Conservation (phyloP, 2,329 filamentous ascomycete genomes). For the Penicillium griseofulvum region DNA sequence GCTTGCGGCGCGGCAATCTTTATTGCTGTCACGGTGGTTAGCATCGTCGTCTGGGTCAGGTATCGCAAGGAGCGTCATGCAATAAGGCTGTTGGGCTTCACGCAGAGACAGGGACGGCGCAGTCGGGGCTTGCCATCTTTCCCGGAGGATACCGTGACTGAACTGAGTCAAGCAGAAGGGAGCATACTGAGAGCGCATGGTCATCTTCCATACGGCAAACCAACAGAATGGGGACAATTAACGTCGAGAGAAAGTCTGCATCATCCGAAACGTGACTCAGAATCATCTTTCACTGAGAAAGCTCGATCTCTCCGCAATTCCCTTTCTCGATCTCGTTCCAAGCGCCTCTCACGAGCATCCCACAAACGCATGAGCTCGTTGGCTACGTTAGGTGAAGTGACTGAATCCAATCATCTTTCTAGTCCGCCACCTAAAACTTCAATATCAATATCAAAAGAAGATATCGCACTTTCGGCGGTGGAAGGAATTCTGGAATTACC, state of each 20-base stretch:
- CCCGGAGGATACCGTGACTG: constrained; percentile 31
- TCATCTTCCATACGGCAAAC: constrained; percentile 35
- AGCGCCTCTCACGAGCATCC: constrained; percentile 29
- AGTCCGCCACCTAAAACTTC: constrained; percentile 17
- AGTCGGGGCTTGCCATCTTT: constrained; percentile 22
- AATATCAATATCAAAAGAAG: constrained; percentile 29
- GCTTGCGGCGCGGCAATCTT: constrained; percentile 35
- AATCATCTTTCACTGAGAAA: constrained; percentile 27
- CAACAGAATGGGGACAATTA: constrained; percentile 36
- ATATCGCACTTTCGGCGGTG: constrained; percentile 34
- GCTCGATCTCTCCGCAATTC: constrained; percentile 34
- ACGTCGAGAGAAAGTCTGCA: constrained; percentile 33
- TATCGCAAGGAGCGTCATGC: constrained; percentile 35
- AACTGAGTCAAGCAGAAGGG: constrained; percentile 34
- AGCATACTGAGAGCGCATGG: constrained; percentile 32
- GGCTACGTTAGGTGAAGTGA: constrained; percentile 33
- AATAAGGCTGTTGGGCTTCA: constrained; percentile 24
- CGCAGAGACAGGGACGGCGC: constrained; percentile 22
- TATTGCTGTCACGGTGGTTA: constrained; percentile 32
- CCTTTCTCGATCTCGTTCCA: constrained; percentile 36
- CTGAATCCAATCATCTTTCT: constrained; percentile 27
- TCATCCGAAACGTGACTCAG: constrained; percentile 19
- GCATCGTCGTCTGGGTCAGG: constrained; percentile 36
- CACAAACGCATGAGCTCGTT: constrained; percentile 32
- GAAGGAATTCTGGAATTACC: constrained; percentile 36